Percentiles rank a stretch among this genome's conserved stretches.
These are phyloP conservation scores for Vitis hybrid DNA, from an alignment of 177 flowering plant species.

Conservation along the genomic window DNA sequence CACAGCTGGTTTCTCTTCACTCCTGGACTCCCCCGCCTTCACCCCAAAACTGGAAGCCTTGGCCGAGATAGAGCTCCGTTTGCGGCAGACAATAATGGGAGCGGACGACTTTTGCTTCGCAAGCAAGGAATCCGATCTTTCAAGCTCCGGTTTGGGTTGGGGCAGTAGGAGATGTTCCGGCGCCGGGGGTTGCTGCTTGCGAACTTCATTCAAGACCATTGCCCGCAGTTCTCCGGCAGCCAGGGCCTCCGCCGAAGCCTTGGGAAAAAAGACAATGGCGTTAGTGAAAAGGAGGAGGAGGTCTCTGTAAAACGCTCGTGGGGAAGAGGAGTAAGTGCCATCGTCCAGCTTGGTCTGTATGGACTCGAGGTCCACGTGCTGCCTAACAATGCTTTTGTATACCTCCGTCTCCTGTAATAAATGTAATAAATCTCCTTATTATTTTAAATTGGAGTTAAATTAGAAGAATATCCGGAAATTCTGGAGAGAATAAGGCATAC, in stretches of 20 bases:
- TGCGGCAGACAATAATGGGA: conserved; percentile 44
- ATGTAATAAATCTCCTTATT: too few species aligned
- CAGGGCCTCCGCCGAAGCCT: conserved; percentile 36
- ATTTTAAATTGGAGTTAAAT: too few species aligned
- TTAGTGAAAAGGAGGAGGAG: conserved; percentile 69
- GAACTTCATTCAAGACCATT: conserved; percentile 42
- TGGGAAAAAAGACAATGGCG: conserved; percentile 63
- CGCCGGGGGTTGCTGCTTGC: conserved; percentile 11
- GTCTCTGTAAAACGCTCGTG: conserved; percentile 51
- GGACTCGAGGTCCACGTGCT: conserved; percentile 63
- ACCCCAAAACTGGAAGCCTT: conserved; percentile 21
- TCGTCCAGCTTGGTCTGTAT: conserved; percentile 42
- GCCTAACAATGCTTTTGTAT: conserved; percentile 50
- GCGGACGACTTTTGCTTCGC: conserved; percentile 36
- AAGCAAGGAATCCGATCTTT: conserved; percentile 33
- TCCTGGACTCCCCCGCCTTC: conserved; percentile 6
- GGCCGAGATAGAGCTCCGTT: conserved; percentile 42
- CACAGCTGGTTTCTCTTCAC: conserved; percentile 7
- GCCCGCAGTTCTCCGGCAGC: conserved; percentile 53
- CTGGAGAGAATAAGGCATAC: too few species aligned
- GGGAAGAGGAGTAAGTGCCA: conserved; percentile 47
- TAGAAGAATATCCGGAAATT: too few species aligned
- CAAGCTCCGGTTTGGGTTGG: conserved; percentile 22
- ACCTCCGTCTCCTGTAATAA: conserved; percentile 39
- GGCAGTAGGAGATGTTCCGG: not conserved